Evolutionary conservation across 1,284 basidiomycete genomes (phyloP).

Genomic region (Irpex rosettiformis): DNA sequence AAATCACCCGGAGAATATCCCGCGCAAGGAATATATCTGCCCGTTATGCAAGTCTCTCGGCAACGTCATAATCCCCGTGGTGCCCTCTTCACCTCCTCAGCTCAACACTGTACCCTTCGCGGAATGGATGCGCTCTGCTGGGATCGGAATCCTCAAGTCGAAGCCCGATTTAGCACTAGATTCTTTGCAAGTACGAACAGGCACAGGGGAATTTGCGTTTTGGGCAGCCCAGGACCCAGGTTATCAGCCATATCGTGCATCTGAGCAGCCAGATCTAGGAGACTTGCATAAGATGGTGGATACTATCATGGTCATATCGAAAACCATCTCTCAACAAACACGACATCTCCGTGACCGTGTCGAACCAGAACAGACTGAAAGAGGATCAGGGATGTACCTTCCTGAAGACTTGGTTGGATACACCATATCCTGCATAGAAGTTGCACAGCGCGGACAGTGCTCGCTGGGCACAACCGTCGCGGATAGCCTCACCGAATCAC

Average conservation of each 20-base stretch:
- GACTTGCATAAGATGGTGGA: slow-evolving; percentile 76
- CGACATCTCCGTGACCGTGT: slow-evolving; percentile 70
- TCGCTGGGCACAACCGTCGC: slow-evolving; percentile 52
- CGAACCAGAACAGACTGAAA: slow-evolving; percentile 68
- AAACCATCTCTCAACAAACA: slow-evolving; percentile 70
- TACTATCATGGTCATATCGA: slow-evolving; percentile 68
- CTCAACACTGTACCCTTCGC: slow-evolving; percentile 62
- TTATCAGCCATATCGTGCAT: slow-evolving; percentile 52
- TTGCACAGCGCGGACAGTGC: slow-evolving; percentile 70
- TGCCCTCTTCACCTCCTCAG: slow-evolving; percentile 38
- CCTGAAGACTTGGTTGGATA: slow-evolving; percentile 91
- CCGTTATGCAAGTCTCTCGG: slow-evolving; percentile 98
- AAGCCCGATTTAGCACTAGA: slow-evolving; percentile 69
- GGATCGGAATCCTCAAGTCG: slow-evolving; percentile 77
- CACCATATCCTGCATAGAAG: slow-evolving; percentile 81
- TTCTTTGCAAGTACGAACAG: slow-evolving; percentile 67
- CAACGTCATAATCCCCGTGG: slow-evolving; percentile 89
- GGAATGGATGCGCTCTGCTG: slow-evolving; percentile 79
- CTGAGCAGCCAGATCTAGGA: slow-evolving; percentile 44
- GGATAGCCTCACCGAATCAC: slow-evolving; percentile 76
- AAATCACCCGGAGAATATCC: slow-evolving; percentile 93
- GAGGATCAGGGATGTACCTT: slow-evolving; percentile 79
- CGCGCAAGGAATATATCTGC: slow-evolving; percentile 93
- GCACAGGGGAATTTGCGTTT: slow-evolving; percentile 81
- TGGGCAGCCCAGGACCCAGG: slow-evolving; percentile 78